These are phyloP conservation scores for Thecaphora thlaspeos DNA, from an alignment of 1,284 basidiomycete species.

Conservation along the genomic window DNA sequence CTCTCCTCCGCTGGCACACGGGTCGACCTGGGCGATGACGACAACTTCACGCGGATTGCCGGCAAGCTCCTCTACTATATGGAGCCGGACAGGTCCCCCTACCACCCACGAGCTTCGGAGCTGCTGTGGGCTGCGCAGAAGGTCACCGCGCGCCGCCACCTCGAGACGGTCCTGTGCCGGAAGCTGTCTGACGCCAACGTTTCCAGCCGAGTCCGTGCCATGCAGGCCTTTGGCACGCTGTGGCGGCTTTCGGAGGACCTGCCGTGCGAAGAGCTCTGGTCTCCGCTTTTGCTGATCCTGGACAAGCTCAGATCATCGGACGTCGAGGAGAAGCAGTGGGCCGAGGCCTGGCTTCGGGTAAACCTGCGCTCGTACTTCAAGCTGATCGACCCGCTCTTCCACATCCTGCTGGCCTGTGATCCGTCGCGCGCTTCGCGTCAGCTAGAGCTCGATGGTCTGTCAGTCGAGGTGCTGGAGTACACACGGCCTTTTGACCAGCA, in stretches of 20 bases:
- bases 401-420: conserved; percentile 18
- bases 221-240: conserved; percentile 84
- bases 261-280: conserved; percentile 18
- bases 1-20: conserved; percentile 1
- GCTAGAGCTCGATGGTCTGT: conserved; percentile 6
- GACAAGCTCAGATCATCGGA: conserved; percentile 66
- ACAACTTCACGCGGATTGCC: conserved; percentile 20
- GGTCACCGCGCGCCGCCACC: conserved; percentile 13
- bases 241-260: conserved; percentile 81
- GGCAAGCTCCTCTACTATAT: conserved; percentile 73
- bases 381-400: conserved; percentile 41
- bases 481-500: conserved; percentile 75
- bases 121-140: conserved; percentile 70
- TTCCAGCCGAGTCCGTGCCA: conserved; percentile 61
- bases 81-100: conserved; percentile 67
- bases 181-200: conserved; percentile 7
- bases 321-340: conserved; percentile 25
- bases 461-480: conserved; percentile 61
- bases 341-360: conserved; percentile 43
- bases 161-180: conserved; percentile 30
- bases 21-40: conserved; percentile 17
- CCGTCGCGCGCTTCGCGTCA: neutral
- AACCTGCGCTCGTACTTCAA: conserved; percentile 41
- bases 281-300: conserved; percentile 82
- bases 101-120: conserved; percentile 78